These are phyloP conservation scores for Allium sativum DNA, from an alignment of 106 monocot genomes.

Conservation along the genomic window DNA sequence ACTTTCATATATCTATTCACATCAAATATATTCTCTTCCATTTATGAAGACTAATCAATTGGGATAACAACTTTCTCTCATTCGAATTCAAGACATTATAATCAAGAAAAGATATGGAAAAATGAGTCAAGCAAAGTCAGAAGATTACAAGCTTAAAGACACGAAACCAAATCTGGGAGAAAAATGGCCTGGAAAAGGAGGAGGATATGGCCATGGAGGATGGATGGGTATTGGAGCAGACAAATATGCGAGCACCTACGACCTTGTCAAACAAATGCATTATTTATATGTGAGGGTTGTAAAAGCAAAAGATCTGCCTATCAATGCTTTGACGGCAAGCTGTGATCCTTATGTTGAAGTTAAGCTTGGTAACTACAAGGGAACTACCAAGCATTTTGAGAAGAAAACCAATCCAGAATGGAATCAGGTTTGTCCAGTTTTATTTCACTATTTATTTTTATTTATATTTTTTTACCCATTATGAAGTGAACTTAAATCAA, in stretches of 20 bases:
- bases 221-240: conserved; percentile 33
- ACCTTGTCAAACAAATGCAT: conserved; percentile 82
- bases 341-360: conserved; percentile 82
- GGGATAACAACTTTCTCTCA: no score
- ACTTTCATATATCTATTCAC: no score
- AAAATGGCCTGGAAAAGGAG: conserved; percentile 38
- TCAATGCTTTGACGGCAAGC: conserved; percentile 45
- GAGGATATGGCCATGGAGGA: conserved; percentile 10
- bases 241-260: conserved; percentile 64
- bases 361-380: conserved; percentile 86
- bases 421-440: conserved; percentile 27
- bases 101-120: no score
- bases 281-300: conserved; percentile 81
- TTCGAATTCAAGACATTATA: no score
- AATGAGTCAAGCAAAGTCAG: conserved; percentile 14
- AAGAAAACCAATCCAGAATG: conserved; percentile 72
- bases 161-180: conserved; percentile 33
- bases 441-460: neutral
- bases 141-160: conserved; percentile 40
- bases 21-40: no score
- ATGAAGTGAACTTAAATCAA: no score
- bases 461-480: no score
- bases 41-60: no score
- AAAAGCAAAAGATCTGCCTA: conserved; percentile 71
- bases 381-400: conserved; percentile 59